These are phyloP conservation scores for Pythium biforme DNA, from an alignment of 352 stramenopile genomes.

Conservation along the genomic window DNA sequence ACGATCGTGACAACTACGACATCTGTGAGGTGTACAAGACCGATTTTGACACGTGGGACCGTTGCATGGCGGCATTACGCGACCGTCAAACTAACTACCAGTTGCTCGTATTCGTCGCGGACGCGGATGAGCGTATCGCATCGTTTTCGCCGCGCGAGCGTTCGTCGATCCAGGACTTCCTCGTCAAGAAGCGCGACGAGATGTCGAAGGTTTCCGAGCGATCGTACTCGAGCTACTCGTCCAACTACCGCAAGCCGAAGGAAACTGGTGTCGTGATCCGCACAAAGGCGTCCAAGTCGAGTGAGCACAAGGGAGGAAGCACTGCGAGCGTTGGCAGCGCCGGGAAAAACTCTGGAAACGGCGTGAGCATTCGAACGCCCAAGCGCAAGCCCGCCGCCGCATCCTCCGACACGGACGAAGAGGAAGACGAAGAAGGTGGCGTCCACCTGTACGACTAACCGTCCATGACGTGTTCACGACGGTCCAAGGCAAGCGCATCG, in stretches of 20 bases:
- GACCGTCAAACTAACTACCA: conserved; percentile 51
- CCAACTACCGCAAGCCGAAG: conserved; percentile 68
- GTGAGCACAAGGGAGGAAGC: conserved; percentile 54
- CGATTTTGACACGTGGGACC: conserved; percentile 31
- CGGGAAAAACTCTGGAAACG: conserved; percentile 43
- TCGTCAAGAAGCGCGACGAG: conserved; percentile 62
- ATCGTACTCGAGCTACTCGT: conserved; percentile 42
- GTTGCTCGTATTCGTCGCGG: conserved; percentile 66
- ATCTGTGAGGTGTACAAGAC: conserved; percentile 65
- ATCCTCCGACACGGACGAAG: conserved; percentile 73
- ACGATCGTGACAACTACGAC: conserved; percentile 56
- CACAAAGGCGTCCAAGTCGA: conserved; percentile 59
- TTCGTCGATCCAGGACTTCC: conserved; percentile 51
- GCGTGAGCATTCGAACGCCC: conserved; percentile 58
- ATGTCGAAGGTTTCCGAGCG: conserved; percentile 48
- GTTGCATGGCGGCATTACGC: conserved; percentile 17
- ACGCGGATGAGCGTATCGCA: conserved; percentile 36
- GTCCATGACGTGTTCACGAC: not conserved
- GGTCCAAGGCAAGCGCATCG: not conserved
- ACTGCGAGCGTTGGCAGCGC: conserved; percentile 47
- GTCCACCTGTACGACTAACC: conserved; percentile 44
- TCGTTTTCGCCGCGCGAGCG: conserved; percentile 49
- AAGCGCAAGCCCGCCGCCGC: conserved; percentile 27
- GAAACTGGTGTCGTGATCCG: conserved; percentile 78
- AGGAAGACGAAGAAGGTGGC: conserved; percentile 50